Conservation (phyloP, 805 yeast species). For the Pichia occidentalis region DNA sequence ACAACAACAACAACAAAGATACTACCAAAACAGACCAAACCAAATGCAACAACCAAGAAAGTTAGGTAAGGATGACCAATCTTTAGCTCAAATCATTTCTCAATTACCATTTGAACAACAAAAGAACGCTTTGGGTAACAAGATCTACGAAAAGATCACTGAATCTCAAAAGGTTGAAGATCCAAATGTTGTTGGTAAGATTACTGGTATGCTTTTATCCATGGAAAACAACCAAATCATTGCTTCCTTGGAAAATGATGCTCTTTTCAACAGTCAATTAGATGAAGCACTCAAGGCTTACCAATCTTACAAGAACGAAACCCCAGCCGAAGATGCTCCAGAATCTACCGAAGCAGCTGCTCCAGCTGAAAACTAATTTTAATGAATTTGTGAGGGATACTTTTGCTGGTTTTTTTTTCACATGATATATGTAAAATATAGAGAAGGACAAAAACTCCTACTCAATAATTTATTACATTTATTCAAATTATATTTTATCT, state of each 20-base stretch:
- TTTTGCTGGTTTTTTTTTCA: constrained; percentile 8
- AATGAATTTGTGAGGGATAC: constrained; percentile 1
- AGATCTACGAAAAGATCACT: constrained; percentile 86
- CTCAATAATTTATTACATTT: too few relatives aligned
- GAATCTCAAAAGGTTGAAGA: constrained; percentile 83
- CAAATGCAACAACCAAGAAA: constrained; percentile 23
- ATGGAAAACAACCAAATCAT: constrained; percentile 88
- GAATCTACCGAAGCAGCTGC: constrained; percentile 16
- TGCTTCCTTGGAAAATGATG: constrained; percentile 84
- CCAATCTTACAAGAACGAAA: constrained; percentile 72
- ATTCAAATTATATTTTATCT: too few relatives aligned
- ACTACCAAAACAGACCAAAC: constrained; percentile 40
- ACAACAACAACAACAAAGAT: constrained; percentile 35
- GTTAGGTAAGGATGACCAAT: constrained; percentile 27
- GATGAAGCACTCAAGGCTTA: constrained; percentile 93
- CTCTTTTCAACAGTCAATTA: constrained; percentile 81
- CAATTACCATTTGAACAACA: constrained; percentile 80
- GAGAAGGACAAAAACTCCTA: too few relatives aligned
- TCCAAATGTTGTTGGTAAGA: constrained; percentile 94
- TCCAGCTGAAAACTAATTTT: constrained; percentile 11
- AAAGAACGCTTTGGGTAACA: constrained; percentile 97
- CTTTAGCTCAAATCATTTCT: constrained; percentile 56
- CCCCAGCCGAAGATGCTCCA: constrained; percentile 33
- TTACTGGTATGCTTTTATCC: constrained; percentile 97
- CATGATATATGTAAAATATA: too few relatives aligned